Conservation (phyloP, 2,329 filamentous ascomycete species). For the Neofusicoccum laricinum region DNA sequence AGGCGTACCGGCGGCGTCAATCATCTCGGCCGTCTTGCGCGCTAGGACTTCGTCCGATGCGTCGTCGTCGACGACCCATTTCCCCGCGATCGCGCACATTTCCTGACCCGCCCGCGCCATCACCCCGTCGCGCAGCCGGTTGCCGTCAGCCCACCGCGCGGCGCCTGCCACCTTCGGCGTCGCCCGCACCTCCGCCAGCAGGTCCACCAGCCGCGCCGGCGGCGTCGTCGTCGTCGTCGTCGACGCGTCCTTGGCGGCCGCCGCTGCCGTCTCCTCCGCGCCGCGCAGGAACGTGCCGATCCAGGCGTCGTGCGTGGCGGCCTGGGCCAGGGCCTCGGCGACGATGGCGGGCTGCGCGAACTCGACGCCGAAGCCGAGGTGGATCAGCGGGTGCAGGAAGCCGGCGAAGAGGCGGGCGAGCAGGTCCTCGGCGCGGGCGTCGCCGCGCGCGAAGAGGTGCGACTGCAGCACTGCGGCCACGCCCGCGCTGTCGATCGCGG, state of each 20-base stretch:
- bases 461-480: constrained; percentile 62
- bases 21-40: constrained; percentile 64
- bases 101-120: constrained; percentile 60
- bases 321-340: constrained; percentile 75
- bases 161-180: constrained; percentile 58
- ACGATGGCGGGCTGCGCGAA: constrained; percentile 79
- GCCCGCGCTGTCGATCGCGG: constrained; percentile 63
- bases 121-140: constrained; percentile 69
- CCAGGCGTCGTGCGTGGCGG: constrained; percentile 64
- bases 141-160: constrained; percentile 52
- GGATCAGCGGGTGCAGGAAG: constrained; percentile 76
- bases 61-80: constrained; percentile 47
- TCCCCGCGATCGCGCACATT: constrained; percentile 59
- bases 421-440: constrained; percentile 65
- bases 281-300: constrained; percentile 54
- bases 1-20: constrained; percentile 57
- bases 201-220: constrained; percentile 48
- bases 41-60: constrained; percentile 53
- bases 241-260: too few relatives aligned
- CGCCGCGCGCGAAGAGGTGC: constrained; percentile 66
- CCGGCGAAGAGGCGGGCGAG: constrained; percentile 66
- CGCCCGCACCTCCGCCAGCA: constrained; percentile 59
- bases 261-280: constrained; percentile 49
- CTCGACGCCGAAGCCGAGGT: constrained; percentile 81
- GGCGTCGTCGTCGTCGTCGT: too few relatives aligned